These are phyloP conservation scores for Drechslerella coelobrocha DNA, from an alignment of 2,329 filamentous ascomycete species.

Conservation along the genomic window DNA sequence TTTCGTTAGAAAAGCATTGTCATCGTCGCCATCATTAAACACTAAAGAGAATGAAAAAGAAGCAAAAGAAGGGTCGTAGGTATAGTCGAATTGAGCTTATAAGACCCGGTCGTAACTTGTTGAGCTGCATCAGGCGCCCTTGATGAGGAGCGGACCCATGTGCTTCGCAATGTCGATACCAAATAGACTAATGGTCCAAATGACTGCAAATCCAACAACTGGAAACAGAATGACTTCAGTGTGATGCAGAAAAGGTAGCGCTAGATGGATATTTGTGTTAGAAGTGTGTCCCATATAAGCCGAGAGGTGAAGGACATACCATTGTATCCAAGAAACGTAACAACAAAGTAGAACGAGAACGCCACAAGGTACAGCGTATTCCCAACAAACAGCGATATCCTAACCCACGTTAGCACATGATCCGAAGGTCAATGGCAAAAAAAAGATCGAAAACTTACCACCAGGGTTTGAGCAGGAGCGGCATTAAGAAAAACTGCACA, in stretches of 20 bases:
- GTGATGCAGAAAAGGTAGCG: conserved; percentile 71
- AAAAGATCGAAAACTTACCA: conserved; percentile 58
- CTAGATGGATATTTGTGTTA: conserved; percentile 58
- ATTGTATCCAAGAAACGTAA: conserved; percentile 74
- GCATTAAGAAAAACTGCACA: conserved; percentile 72
- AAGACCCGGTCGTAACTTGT: no score
- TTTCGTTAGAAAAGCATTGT: conserved; percentile 34
- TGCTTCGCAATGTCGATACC: conserved; percentile 55
- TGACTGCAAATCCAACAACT: conserved; percentile 66
- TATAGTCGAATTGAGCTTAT: background rate
- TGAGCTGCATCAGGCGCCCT: conserved; percentile 17
- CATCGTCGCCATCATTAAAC: conserved; percentile 16
- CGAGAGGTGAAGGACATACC: no score
- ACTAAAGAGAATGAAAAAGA: background rate
- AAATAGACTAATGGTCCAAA: conserved; percentile 66
- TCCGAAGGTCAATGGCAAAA: background rate
- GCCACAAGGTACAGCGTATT: conserved; percentile 73
- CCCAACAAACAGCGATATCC: conserved; percentile 67
- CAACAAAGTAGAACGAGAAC: conserved; percentile 71
- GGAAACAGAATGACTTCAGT: conserved; percentile 71
- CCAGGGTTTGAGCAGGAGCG: conserved; percentile 65
- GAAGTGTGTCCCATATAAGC: no score
- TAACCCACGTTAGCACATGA: conserved; percentile 49
- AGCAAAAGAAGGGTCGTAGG: background rate
- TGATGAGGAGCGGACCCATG: conserved; percentile 51